Conservation (phyloP, 495 filamentous ascomycete species). For the Penicillium pulvis region DNA sequence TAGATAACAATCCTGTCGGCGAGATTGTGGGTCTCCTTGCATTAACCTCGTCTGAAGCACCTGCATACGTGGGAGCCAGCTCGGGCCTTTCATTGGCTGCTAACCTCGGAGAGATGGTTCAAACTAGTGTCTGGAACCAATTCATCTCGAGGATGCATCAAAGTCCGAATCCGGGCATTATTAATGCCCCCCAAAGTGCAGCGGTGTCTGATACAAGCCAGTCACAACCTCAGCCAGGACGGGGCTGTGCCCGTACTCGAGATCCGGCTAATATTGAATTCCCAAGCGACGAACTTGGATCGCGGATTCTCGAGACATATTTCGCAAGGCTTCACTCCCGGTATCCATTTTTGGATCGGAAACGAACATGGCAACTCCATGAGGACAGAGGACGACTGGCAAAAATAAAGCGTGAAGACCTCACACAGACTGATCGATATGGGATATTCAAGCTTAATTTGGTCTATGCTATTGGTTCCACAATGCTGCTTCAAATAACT, state of each 20-base stretch:
- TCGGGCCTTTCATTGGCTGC: slow-evolving; percentile 52
- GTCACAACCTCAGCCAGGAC: slow-evolving; percentile 8
- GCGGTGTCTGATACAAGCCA: slow-evolving; percentile 7
- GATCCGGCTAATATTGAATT: slow-evolving; percentile 45
- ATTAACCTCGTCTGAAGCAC: slow-evolving; percentile 49
- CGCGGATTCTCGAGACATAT: slow-evolving; percentile 48
- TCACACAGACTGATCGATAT: slow-evolving; percentile 44
- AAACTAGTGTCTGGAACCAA: slow-evolving; percentile 56
- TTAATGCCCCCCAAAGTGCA: slow-evolving; percentile 5
- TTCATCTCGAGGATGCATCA: slow-evolving; percentile 40
- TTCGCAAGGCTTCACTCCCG: slow-evolving; percentile 47
- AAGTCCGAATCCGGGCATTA: slow-evolving; percentile 17
- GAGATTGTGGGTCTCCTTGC: slow-evolving; percentile 56
- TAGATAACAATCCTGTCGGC: slow-evolving; percentile 48
- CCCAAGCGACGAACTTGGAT: slow-evolving; percentile 51
- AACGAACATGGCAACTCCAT: slow-evolving; percentile 47
- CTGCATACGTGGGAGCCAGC: slow-evolving; percentile 56
- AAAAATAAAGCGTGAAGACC: slow-evolving; percentile 42
- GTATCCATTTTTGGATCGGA: slow-evolving; percentile 54
- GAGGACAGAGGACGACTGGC: slow-evolving; percentile 45
- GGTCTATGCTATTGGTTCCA: slow-evolving; percentile 55
- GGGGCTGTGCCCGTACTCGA: slow-evolving; percentile 13
- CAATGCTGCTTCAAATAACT: slow-evolving; percentile 49
- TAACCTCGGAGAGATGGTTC: slow-evolving; percentile 56
- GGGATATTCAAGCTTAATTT: slow-evolving; percentile 55